Evolutionary conservation across 148 eudicot species (phyloP).

Genomic region (Simmondsia chinensis): DNA sequence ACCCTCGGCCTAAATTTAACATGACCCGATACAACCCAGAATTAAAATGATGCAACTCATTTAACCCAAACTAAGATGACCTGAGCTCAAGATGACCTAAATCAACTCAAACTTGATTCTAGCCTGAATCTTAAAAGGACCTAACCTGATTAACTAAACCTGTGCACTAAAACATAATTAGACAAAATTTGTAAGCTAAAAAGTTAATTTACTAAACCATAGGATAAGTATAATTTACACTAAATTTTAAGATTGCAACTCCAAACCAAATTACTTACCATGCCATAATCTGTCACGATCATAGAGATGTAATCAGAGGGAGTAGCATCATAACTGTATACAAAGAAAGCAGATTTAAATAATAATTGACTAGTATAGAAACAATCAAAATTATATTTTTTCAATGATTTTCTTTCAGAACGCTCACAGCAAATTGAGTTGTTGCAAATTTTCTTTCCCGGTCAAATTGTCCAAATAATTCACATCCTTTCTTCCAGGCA

Average conservation of each 20-base stretch:
- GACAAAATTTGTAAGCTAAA: neutral
- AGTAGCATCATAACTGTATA: slow-evolving; percentile 72
- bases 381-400: neutral
- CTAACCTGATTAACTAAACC: too few relatives aligned
- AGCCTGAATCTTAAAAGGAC: too few relatives aligned
- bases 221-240: too few relatives aligned
- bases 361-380: neutral
- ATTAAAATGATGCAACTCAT: too few relatives aligned
- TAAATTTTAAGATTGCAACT: neutral
- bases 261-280: slow-evolving; percentile 41
- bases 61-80: too few relatives aligned
- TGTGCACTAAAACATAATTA: neutral
- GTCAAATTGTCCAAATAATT: slow-evolving; percentile 51
- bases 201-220: too few relatives aligned
- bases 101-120: too few relatives aligned
- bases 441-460: slow-evolving; percentile 51
- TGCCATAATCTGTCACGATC: slow-evolving; percentile 87
- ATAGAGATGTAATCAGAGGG: slow-evolving; percentile 78
- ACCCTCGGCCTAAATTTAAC: too few relatives aligned
- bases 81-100: too few relatives aligned
- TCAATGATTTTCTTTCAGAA: neutral
- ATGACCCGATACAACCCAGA: too few relatives aligned
- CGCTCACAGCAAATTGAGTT: slow-evolving; percentile 76
- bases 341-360: slow-evolving; percentile 1
- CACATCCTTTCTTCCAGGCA: slow-evolving; percentile 50